Percentiles rank a stretch among this genome's conserved stretches.
Evolutionary conservation across 2,329 filamentous ascomycete genomes (phyloP).

Genomic region (Leptographium wingfieldii): DNA sequence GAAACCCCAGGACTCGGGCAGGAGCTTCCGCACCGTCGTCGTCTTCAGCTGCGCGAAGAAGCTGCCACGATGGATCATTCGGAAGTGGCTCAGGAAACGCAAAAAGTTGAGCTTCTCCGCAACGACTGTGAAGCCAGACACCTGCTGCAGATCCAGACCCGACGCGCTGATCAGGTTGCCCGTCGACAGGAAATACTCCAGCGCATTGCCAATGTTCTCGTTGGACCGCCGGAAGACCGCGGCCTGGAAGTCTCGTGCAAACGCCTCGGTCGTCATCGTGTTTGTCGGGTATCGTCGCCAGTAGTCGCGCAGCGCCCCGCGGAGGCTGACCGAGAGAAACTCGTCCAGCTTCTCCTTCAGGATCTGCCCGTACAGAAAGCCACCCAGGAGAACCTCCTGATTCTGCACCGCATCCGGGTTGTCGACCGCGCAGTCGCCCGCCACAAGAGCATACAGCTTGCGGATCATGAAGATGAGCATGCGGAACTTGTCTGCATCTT

Average conservation of each 20-base stretch:
- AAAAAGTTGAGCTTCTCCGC: constrained; percentile 99
- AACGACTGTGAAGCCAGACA: constrained; percentile 88
- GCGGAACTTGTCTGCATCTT: constrained; percentile 86
- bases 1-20: constrained; percentile 97
- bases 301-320: constrained; percentile 43
- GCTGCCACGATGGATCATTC: constrained; percentile 96
- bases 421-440: constrained; percentile 83
- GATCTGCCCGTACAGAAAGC: constrained; percentile 89
- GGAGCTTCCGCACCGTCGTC: constrained; percentile 85
- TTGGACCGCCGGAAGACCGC: constrained; percentile 72
- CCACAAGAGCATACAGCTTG: constrained; percentile 86
- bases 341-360: constrained; percentile 92
- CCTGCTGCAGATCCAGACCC: constrained; percentile 87
- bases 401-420: constrained; percentile 96
- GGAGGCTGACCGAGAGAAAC: constrained; percentile 50
- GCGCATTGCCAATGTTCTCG: constrained; percentile 72
- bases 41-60: constrained; percentile 98
- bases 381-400: constrained; percentile 86
- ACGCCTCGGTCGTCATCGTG: constrained; percentile 65
- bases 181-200: constrained; percentile 94
- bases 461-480: constrained; percentile 92
- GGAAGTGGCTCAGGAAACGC: constrained; percentile 95
- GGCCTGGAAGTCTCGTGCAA: constrained; percentile 64
- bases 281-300: constrained; percentile 44
- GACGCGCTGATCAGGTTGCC: constrained; percentile 87